Conservation (phyloP, 805 yeast genomes). For the Candida verbasci region DNA sequence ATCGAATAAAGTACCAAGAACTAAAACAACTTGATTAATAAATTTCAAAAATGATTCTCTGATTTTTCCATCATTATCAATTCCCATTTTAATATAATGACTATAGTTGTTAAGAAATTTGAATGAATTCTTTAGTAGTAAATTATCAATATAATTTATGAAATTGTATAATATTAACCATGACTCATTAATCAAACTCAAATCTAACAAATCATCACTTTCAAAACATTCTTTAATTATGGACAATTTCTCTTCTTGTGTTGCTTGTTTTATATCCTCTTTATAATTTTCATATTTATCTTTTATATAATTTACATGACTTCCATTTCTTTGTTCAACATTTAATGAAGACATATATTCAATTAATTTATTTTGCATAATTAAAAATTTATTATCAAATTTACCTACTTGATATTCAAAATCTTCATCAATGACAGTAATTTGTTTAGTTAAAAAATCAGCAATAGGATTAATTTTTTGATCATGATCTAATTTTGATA, state of each 20-base stretch:
- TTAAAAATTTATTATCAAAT: constrained; percentile 29
- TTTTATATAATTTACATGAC: constrained; percentile 32
- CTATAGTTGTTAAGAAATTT: constrained; percentile 36
- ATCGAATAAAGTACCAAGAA: constrained; percentile 27
- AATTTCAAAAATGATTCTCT: constrained; percentile 21
- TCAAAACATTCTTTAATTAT: constrained; percentile 30
- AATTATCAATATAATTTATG: constrained; percentile 27
- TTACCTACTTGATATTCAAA: constrained; percentile 32
- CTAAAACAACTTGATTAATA: constrained; percentile 20
- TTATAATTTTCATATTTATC: constrained; percentile 36
- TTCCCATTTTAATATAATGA: constrained; percentile 24
- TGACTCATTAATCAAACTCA: constrained; percentile 38
- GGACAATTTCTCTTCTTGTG: constrained; percentile 22
- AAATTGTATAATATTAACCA: constrained; percentile 39
- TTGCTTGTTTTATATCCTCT: constrained; percentile 26
- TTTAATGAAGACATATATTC: constrained; percentile 33
- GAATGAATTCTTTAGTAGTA: constrained; percentile 23
- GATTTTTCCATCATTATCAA: constrained; percentile 28
- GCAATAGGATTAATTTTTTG: constrained; percentile 23
- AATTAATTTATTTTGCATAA: constrained; percentile 33
- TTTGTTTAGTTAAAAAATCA: constrained; percentile 32
- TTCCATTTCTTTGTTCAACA: constrained; percentile 31
- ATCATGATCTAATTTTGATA: constrained; percentile 24
- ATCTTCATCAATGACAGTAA: constrained; percentile 26
- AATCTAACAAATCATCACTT: constrained; percentile 36